These are phyloP conservation scores for Fusarium napiforme DNA, from an alignment of 2,329 filamentous ascomycete species.

Conservation along the genomic window DNA sequence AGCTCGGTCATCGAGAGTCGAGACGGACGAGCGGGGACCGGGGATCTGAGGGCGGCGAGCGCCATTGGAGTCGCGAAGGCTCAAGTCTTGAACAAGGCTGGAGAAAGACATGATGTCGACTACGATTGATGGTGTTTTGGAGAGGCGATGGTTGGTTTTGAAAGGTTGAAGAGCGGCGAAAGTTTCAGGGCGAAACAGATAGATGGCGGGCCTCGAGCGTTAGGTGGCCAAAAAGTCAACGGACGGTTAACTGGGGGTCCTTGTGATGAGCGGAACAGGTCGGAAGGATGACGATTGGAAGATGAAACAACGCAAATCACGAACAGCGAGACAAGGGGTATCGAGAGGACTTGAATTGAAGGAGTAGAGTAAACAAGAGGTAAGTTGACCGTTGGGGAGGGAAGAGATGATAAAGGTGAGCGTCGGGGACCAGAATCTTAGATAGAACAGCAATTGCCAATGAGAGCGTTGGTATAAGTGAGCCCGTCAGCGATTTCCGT, in stretches of 20 bases:
- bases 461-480: conserved; percentile 39
- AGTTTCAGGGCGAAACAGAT: conserved; percentile 6
- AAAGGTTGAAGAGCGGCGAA: conserved; percentile 5
- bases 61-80: conserved; percentile 65
- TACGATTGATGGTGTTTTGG: conserved; percentile 16
- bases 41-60: conserved; percentile 57
- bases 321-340: conserved; percentile 12
- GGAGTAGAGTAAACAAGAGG: background rate
- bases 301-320: conserved; percentile 10
- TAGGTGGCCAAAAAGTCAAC: conserved; percentile 40
- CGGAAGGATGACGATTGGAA: conserved; percentile 22
- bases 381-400: background rate
- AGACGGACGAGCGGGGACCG: conserved; percentile 59
- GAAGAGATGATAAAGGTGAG: conserved; percentile 13
- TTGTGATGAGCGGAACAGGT: conserved; percentile 35
- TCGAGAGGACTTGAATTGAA: background rate
- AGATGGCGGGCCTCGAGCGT: background rate
- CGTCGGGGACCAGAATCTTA: background rate
- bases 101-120: conserved; percentile 70
- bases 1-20: conserved; percentile 68
- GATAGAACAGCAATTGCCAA: conserved; percentile 37
- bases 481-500: conserved; percentile 28
- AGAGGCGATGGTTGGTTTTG: conserved; percentile 6
- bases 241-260: conserved; percentile 9
- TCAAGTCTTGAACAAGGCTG: conserved; percentile 72